Conservation (phyloP, 176 grass and related monocot species). For the Aegilops speltoides region DNA sequence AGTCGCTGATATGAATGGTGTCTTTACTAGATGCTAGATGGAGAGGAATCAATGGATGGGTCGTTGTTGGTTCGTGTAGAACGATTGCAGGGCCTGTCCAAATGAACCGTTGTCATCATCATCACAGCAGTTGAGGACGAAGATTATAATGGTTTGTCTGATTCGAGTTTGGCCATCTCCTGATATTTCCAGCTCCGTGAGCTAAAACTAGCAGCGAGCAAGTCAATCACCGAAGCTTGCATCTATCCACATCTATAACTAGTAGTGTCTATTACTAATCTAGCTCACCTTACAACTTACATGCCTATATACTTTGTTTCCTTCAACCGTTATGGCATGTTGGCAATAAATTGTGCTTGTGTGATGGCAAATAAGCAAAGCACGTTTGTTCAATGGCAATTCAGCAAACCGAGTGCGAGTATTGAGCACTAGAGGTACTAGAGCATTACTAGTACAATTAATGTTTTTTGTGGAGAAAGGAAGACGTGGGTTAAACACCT, state of each 20-base stretch:
- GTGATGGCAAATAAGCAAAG: too few relatives aligned
- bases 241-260: neutral
- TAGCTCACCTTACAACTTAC: neutral
- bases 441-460: neutral
- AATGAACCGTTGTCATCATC: neutral
- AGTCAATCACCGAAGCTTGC: neutral
- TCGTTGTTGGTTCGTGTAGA: constrained; percentile 3
- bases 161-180: constrained; percentile 19
- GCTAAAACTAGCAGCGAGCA: neutral
- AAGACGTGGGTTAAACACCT: neutral
- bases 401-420: neutral
- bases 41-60: neutral
- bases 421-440: neutral
- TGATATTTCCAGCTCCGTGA: neutral
- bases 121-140: neutral
- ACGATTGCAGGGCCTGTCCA: constrained; percentile 38
- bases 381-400: neutral
- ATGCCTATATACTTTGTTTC: neutral
- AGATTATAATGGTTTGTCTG: neutral
- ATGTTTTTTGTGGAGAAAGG: neutral
- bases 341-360: neutral
- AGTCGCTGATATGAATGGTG: neutral
- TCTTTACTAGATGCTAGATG: neutral
- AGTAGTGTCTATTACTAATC: neutral
- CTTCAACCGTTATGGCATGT: neutral